Base-by-base conservation (phyloP, 352 stramenopile species). In the Phytophthora citricola region DNA sequence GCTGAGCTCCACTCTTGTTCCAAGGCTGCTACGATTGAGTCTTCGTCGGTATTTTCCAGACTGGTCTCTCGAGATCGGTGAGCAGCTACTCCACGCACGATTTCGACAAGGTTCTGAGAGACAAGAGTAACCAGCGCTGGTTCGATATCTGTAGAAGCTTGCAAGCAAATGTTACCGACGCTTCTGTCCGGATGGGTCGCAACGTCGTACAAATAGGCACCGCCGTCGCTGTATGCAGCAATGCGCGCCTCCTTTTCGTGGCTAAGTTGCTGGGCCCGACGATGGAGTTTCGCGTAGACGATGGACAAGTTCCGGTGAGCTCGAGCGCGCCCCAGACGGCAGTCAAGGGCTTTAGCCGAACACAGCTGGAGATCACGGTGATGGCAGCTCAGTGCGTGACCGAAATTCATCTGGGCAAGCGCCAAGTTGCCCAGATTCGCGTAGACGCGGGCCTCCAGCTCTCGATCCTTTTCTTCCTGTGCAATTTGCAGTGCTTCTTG, bases 401-500 rank as follows among this genome's bases (percentile, higher is more conserved):
- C 73, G 17, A 88, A 78, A 52, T 92, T 75, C 29, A 71, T 29
- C 45, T 91, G 73, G 3, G 71, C 66, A 7, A 78, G 66, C 3
- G 81, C 84, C 20, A 94, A 66, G 34, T 93, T 94, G 45, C 87
- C 87, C 20, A 95, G 58, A 51, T 95, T 95, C 12, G 87, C 87
- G 46, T 89, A 89, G 39, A 91, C 81, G 9, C 87, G 79, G 1
- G 83, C 84, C 47, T 93, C 85, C 10, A 93, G 79, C 39, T 95
- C 87, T 10, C 49, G 52, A 56, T 92, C 85, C 12, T 73, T 67
- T 10, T 77, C 67, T 17, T 76, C 60, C 3, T 79, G 58, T 0
- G 87, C 85, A 52, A 92, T 51, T 5, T 66, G 36, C 6, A 95
- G 57, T 6, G 83, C 86, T 60, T 91, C 81, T 52, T 90, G 73